A percentile compares a stretch with the other conserved stretches of the same genome.
Conservation (phyloP, 345 rosid species). For the Reutealis trisperma region DNA sequence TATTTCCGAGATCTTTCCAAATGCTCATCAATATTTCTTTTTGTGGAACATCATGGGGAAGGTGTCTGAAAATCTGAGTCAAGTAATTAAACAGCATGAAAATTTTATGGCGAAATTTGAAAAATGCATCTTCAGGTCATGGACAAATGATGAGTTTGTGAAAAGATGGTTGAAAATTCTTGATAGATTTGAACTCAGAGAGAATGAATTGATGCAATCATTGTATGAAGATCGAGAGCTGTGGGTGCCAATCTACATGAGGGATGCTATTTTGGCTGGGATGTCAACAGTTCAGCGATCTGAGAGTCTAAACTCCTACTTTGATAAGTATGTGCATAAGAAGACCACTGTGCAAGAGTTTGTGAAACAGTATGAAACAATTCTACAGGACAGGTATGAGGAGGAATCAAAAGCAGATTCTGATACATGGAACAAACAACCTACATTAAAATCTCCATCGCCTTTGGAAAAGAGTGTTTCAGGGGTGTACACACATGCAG, state of each 20-base stretch:
- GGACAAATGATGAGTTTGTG: slow-evolving; percentile 55
- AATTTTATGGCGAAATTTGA: slow-evolving; percentile 58
- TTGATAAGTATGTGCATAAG: slow-evolving; percentile 66
- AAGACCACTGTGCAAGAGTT: slow-evolving; percentile 65
- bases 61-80: slow-evolving; percentile 56
- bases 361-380: slow-evolving; percentile 51
- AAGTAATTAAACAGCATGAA: slow-evolving; percentile 52
- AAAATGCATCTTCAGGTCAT: slow-evolving; percentile 65
- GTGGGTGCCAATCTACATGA: slow-evolving; percentile 67
- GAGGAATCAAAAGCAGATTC: slow-evolving; percentile 75
- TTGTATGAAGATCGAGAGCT: slow-evolving; percentile 58
- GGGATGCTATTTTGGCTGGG: slow-evolving; percentile 55
- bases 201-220: slow-evolving; percentile 52
- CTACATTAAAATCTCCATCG: slow-evolving; percentile 66
- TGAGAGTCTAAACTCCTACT: slow-evolving; percentile 57
- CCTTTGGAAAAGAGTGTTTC: slow-evolving; percentile 72
- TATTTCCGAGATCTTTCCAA: slow-evolving; percentile 51
- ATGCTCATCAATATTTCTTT: slow-evolving; percentile 50
- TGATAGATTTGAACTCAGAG: slow-evolving; percentile 56
- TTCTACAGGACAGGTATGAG: slow-evolving; percentile 61
- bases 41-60: slow-evolving; percentile 63
- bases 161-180: slow-evolving; percentile 72
- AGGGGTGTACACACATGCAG: slow-evolving; percentile 57
- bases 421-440: slow-evolving; percentile 65
- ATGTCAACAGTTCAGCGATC: slow-evolving; percentile 59